Percentiles rank a stretch among this genome's conserved stretches.
phyloP scores from a whole-genome alignment of 208 protist species.

The Crithidia fasciculata region DNA sequence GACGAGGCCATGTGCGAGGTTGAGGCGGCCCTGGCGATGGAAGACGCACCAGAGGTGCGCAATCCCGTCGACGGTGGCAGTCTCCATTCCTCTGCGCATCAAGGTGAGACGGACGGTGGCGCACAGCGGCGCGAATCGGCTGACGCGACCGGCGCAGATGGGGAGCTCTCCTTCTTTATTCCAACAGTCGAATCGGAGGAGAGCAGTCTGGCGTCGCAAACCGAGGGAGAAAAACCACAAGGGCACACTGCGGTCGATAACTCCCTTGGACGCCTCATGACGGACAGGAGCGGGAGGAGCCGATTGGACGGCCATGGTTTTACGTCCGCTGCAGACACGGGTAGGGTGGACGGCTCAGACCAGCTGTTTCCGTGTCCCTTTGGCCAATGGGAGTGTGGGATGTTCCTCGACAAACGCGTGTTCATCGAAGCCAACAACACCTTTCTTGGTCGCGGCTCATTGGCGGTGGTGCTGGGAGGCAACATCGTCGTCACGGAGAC shows the following conservation, averaged over 20 bases:
- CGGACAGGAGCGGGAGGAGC: neutral
- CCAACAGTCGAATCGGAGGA: conserved; percentile 10
- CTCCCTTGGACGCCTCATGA: neutral
- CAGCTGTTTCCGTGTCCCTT: conserved; percentile 12
- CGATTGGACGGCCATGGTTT: neutral
- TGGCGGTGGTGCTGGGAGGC: conserved; percentile 21
- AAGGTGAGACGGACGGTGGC: neutral
- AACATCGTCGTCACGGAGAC: conserved; percentile 21
- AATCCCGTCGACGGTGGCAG: neutral
- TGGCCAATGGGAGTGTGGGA: conserved; percentile 36
- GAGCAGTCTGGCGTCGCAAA: neutral
- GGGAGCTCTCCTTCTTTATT: conserved; percentile 16
- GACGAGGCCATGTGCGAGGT: conserved; percentile 15
- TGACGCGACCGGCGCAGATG: conserved; percentile 4
- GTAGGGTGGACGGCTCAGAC: neutral
- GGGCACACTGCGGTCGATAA: neutral
- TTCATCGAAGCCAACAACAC: conserved; percentile 14
- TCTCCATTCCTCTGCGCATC: neutral
- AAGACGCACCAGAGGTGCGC: neutral
- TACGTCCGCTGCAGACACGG: neutral
- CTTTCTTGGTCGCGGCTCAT: conserved; percentile 24
- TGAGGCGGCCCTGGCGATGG: conserved; percentile 4
- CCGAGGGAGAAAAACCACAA: neutral
- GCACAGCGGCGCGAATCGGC: neutral
- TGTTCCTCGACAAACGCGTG: conserved; percentile 26